phyloP scores from a whole-genome alignment of 768 basidiomycete genomes.

The Tylopilus felleus region DNA sequence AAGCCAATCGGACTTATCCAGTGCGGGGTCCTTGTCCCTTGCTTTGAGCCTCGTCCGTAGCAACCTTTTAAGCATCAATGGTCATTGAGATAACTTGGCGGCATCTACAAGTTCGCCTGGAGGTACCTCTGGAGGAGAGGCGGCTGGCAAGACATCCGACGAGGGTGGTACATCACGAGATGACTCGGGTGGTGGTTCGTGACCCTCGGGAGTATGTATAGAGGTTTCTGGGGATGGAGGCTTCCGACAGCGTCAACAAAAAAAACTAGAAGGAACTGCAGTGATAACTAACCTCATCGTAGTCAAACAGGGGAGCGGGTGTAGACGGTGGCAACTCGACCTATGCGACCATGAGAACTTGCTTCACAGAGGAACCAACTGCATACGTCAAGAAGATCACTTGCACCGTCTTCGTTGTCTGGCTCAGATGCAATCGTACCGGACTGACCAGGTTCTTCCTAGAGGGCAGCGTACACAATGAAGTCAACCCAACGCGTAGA shows the following conservation, averaged over 20 bases:
- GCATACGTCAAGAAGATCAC: neutral
- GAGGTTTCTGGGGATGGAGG: neutral
- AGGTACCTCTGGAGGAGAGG: neutral
- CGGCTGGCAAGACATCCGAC: neutral
- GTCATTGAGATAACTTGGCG: neutral
- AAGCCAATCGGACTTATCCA: neutral
- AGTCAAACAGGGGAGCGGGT: neutral
- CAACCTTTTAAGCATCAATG: neutral
- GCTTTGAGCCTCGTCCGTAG: neutral
- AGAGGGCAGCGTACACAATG: no score
- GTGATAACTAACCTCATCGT: neutral
- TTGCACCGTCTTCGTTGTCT: neutral
- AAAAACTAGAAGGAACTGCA: neutral
- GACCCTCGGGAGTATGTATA: neutral
- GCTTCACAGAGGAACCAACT: neutral
- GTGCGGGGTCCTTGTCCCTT: no score
- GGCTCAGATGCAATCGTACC: neutral
- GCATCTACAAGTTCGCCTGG: neutral
- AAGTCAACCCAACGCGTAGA: no score
- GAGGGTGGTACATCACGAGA: neutral
- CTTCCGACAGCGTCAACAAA: neutral
- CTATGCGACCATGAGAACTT: neutral
- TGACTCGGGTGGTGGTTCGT: neutral
- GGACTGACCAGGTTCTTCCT: no score
- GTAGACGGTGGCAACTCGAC: neutral